These are phyloP conservation scores for Clathrospora elynae DNA, from an alignment of 2,329 filamentous ascomycete species.

Conservation along the genomic window DNA sequence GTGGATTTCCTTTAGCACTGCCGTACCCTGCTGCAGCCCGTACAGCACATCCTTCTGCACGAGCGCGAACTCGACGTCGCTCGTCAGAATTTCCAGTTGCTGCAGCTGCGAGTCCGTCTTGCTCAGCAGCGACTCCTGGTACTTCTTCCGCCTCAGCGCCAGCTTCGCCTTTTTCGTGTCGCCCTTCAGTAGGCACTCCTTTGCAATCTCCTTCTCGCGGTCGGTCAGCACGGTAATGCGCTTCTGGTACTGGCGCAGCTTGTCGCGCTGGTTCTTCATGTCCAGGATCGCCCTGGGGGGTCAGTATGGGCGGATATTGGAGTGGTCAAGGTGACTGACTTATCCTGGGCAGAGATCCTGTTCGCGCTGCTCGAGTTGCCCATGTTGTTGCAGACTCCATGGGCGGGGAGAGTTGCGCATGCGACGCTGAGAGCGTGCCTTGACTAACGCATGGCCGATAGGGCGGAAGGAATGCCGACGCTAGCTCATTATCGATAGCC, in stretches of 20 bases:
- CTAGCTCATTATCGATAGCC: conserved; percentile 43
- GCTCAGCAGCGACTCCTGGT: conserved; percentile 84
- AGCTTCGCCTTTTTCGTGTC: conserved; percentile 83
- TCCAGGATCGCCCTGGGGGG: conserved; percentile 84
- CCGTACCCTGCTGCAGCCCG: conserved; percentile 88
- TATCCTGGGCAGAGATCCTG: conserved; percentile 80
- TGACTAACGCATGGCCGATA: conserved; percentile 30
- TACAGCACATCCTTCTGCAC: conserved; percentile 97
- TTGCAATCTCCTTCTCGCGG: conserved; percentile 85
- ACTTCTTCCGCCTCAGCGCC: conserved; percentile 92
- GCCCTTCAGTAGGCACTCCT: conserved; percentile 76
- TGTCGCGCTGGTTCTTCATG: conserved; percentile 96
- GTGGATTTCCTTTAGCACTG: conserved; percentile 88
- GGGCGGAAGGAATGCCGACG: conserved; percentile 15
- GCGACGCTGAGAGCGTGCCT: conserved; percentile 25
- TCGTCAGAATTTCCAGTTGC: conserved; percentile 85
- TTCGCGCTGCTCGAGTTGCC: conserved; percentile 67
- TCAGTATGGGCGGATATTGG: conserved; percentile 13
- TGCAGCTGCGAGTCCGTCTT: conserved; percentile 95
- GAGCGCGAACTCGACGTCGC: conserved; percentile 90
- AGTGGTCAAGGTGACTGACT: conserved; percentile 59
- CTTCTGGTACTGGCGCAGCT: conserved; percentile 93
- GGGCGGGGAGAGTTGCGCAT: conserved; percentile 22
- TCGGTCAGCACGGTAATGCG: conserved; percentile 84
- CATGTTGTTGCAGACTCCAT: conserved; percentile 55